Conservation (phyloP, 116 monocot genomes). For the Posidonia oceanica region DNA sequence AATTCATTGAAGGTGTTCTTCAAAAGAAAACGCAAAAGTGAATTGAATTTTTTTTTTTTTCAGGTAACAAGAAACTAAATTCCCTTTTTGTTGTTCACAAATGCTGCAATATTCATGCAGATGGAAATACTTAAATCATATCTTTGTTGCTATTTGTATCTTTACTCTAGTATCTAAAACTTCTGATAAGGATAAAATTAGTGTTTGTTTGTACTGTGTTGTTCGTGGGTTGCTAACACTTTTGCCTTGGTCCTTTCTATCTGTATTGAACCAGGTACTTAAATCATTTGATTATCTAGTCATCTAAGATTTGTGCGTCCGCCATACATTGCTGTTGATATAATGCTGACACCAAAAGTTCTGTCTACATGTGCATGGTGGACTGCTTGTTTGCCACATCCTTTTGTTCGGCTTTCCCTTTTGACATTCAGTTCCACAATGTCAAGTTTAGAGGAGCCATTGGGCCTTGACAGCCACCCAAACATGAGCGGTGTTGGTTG, state of each 20-base stretch:
- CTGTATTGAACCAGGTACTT: constrained; percentile 1
- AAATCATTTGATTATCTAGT: background rate
- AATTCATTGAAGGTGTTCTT: no score
- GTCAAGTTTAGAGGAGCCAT: constrained; percentile 73
- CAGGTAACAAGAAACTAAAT: no score
- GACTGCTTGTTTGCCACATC: constrained; percentile 16
- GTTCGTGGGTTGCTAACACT: background rate
- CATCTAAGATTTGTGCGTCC: background rate
- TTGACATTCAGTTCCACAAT: constrained; percentile 21
- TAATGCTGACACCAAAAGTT: constrained; percentile 30
- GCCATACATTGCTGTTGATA: constrained; percentile 9
- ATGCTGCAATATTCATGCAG: no score
- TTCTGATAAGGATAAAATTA: no score
- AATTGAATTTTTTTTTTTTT: no score
- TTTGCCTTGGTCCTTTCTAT: background rate
- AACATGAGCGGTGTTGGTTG: constrained; percentile 29
- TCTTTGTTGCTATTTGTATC: no score
- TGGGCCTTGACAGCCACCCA: constrained; percentile 42
- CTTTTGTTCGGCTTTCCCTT: constrained; percentile 25
- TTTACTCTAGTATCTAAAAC: no score
- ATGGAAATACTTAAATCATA: no score
- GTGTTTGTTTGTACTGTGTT: no score
- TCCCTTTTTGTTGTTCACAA: no score
- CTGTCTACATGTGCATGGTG: constrained; percentile 14
- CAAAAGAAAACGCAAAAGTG: no score